A percentile compares a stretch with the other conserved stretches of the same genome.
Evolutionary conservation across 805 yeast genomes (phyloP).

Genomic region (Kockiozyma suomiensis): DNA sequence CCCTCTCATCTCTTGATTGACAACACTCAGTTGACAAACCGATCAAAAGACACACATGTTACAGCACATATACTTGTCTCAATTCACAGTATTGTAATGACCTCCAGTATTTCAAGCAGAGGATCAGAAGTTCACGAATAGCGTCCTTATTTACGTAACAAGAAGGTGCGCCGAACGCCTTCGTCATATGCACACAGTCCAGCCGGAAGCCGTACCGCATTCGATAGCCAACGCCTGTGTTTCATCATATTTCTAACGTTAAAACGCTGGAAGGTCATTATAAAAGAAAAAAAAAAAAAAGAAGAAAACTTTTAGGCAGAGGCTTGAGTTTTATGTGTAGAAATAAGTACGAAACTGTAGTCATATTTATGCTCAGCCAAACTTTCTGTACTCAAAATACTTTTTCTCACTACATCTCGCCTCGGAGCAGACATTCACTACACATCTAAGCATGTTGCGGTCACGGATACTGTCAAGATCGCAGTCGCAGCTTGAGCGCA

Average conservation of each 20-base stretch:
- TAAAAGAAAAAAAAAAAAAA: slow-evolving; percentile 15
- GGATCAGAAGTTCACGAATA: slow-evolving; percentile 28
- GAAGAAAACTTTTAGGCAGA: neutral
- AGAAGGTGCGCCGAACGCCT: slow-evolving; percentile 35
- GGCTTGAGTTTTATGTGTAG: neutral
- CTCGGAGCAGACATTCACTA: neutral
- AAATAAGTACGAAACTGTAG: no score
- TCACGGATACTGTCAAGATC: neutral
- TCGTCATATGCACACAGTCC: slow-evolving; percentile 25
- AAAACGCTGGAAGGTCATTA: slow-evolving; percentile 36
- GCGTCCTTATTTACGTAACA: slow-evolving; percentile 34
- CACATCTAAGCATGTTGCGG: neutral
- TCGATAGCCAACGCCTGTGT: slow-evolving; percentile 33
- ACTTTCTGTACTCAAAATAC: neutral
- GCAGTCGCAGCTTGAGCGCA: no score
- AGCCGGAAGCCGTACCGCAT: slow-evolving; percentile 8
- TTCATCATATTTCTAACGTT: slow-evolving; percentile 34
- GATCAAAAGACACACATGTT: no score
- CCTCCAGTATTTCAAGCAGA: neutral
- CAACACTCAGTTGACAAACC: no score
- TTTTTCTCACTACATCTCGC: neutral
- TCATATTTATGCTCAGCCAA: no score
- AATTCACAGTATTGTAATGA: neutral
- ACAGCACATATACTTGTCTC: no score
- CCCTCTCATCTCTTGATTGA: no score